phyloP scores from a whole-genome alignment of 108 stramenopile genomes.

The Skeletonema grethae region DNA sequence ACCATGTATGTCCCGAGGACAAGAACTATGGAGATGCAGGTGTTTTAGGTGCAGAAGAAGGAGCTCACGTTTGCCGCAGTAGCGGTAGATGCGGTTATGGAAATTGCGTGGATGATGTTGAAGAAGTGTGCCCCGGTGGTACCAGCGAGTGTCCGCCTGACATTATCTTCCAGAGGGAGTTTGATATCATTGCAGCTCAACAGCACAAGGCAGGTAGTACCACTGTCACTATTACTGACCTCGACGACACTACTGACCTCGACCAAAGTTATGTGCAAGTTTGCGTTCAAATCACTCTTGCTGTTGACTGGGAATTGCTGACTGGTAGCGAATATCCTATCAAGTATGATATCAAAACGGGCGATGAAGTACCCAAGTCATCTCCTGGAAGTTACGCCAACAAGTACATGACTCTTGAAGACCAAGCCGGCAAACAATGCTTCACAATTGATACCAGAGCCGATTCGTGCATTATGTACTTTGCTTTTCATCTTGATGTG shows the following conservation, averaged over 20 bases:
- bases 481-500: neutral
- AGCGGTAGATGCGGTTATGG: neutral
- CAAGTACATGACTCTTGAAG: neutral
- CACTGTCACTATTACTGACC: neutral
- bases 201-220: neutral
- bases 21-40: neutral
- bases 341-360: neutral
- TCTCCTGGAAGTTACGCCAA: neutral
- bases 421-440: no score
- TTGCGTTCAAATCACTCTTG: neutral
- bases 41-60: neutral
- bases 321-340: neutral
- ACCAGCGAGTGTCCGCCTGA: neutral
- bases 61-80: no score
- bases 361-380: neutral
- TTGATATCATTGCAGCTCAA: neutral
- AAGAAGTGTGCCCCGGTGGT: neutral
- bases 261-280: neutral
- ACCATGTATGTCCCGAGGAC: neutral
- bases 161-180: neutral
- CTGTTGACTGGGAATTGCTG: neutral
- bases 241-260: neutral
- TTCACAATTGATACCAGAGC: no score
- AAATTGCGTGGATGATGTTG: neutral
- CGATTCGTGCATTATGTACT: neutral